Conservation (phyloP, 371 early-diverging fungal species). For the Mucor sp. region DNA sequence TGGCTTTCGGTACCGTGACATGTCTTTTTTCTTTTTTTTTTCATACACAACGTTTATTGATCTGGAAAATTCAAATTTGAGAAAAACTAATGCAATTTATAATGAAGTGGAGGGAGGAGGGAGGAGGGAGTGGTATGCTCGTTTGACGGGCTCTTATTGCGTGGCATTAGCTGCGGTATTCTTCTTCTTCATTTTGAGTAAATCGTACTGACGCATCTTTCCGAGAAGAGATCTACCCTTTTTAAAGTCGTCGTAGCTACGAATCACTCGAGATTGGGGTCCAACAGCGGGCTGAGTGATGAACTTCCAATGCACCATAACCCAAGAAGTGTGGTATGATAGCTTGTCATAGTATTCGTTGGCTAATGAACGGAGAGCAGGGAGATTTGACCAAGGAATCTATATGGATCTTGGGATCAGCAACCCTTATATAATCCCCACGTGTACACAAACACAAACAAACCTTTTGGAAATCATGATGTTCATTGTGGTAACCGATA, state of each 20-base stretch:
- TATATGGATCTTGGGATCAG: conserved; percentile 30
- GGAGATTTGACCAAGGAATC: conserved; percentile 92
- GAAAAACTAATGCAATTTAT: neutral
- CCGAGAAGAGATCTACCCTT: conserved; percentile 56
- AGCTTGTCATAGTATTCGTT: conserved; percentile 91
- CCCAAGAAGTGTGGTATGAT: conserved; percentile 90
- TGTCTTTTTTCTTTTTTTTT: too few species aligned
- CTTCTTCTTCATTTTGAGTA: neutral
- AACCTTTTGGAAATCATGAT: conserved; percentile 91
- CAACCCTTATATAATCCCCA: neutral
- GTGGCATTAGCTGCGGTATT: neutral
- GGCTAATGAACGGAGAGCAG: conserved; percentile 78
- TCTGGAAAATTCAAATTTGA: too few species aligned
- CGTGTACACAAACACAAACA: neutral
- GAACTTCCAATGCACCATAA: conserved; percentile 81
- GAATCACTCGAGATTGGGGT: conserved; percentile 83
- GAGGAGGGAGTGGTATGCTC: neutral
- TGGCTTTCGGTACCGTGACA: too few species aligned
- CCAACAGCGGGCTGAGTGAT: conserved; percentile 47
- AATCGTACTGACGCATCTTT: conserved; percentile 33
- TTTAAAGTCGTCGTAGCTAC: conserved; percentile 73
- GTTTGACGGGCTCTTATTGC: neutral
- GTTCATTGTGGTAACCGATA: conserved; percentile 97
- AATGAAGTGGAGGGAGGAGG: neutral
- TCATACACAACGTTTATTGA: too few species aligned